These are phyloP conservation scores for Neocucurbitaria cava DNA, from an alignment of 2,329 filamentous ascomycete genomes.

Conservation along the genomic window DNA sequence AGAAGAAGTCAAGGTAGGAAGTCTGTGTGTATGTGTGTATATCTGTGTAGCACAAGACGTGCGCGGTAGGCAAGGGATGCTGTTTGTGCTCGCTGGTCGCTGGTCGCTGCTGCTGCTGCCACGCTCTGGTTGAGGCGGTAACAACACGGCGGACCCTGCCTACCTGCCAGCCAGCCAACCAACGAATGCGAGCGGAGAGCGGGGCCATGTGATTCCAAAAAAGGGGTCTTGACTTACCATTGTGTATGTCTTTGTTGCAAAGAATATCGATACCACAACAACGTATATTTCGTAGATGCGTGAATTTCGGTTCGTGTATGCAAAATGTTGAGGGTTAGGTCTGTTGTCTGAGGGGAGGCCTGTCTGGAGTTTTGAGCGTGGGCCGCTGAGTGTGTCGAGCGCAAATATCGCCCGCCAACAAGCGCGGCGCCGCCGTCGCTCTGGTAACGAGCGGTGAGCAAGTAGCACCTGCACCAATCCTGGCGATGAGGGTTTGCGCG, in stretches of 20 bases:
- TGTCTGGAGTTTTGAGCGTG: constrained; percentile 19
- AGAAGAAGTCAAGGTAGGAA: not conserved
- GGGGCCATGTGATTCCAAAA: constrained; percentile 12
- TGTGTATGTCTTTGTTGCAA: constrained; percentile 12
- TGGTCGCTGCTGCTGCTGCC: constrained; percentile 10
- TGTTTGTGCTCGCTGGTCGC: constrained; percentile 17
- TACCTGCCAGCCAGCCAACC: no score
- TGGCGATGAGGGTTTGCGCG: not conserved
- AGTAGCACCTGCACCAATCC: not conserved
- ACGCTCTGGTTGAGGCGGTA: constrained; percentile 14
- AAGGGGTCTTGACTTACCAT: constrained; percentile 25
- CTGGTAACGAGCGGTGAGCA: constrained; percentile 1
- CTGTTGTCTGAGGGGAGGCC: constrained; percentile 19
- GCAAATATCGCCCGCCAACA: constrained; percentile 29
- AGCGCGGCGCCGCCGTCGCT: not conserved
- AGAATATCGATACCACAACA: constrained; percentile 8
- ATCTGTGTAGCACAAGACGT: not conserved
- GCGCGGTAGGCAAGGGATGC: constrained; percentile 12
- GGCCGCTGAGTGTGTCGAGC: constrained; percentile 35
- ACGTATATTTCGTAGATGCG: no score
- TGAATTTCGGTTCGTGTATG: constrained; percentile 7
- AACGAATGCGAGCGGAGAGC: constrained; percentile 11
- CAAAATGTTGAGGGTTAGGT: constrained; percentile 15
- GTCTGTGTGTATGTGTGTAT: not conserved
- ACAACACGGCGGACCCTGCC: constrained; percentile 13